Base-by-base conservation (phyloP, 2,329 filamentous ascomycete species). In the Colletotrichum gloeosporioides region DNA sequence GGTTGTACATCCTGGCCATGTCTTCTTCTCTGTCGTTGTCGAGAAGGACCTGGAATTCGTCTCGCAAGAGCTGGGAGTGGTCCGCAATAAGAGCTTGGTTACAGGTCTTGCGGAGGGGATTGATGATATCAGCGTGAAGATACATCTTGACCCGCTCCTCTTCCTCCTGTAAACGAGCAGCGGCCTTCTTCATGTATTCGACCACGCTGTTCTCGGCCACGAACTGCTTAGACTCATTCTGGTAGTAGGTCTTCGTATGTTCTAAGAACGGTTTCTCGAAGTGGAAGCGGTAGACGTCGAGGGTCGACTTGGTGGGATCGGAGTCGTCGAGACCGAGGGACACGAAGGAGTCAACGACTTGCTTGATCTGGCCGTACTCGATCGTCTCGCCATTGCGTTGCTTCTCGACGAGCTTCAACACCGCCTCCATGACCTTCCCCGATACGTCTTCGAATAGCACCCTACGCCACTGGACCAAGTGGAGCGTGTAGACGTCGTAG, bases 101-200 rank as follows among this genome's bases (percentile, higher is more conserved):
- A 84, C 96, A 99, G 4, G 93, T 93, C 81, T 95, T 95, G 87
- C 96, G 98, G 71, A 99, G 88, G 18, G 93, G 93, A 9, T 93
- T 87, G 79, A 95, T 94, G 74, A 99, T 98, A 85, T 99, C 97
- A 44, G 93, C 92, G 81, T 99, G 95, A 62, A 99, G 90, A 82
- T 98, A 99, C 82, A 99, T 92, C 79, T 93, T 93, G 12, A 99
- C 97, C 31, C 97, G 95, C 82, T 96, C 95, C 86, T 98, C 97
- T 85, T 99, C 97, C 85, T 99, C 97, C 9, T 95, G 92, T 77
- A 99, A 87, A 36, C 97, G 93, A 57, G 92, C 87, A 86, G 99
- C 96, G 1, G 97, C 98, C 90, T 99, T 99, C 89, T 99, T 99
- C 97, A 99, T 99, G 87, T 99, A 99, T 83, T 99, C 97, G 39